Base-by-base conservation (phyloP, 2,329 filamentous ascomycete genomes). In the Fusarium marasasianum region DNA sequence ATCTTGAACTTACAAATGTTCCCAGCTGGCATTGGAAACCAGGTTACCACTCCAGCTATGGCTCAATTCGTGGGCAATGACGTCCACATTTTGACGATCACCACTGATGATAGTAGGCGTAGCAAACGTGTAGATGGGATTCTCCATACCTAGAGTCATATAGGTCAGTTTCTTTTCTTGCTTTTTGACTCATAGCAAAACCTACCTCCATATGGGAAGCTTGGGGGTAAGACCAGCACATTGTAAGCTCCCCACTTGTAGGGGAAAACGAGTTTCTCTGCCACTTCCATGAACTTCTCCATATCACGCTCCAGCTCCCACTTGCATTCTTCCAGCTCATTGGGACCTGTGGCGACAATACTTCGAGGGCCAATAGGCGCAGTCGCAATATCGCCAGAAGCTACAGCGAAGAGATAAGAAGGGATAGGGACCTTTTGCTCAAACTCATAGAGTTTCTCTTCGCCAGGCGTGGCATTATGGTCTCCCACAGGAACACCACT, bases 221-320 rank as follows among this genome's bases (percentile, higher is more conserved):
- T 96, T 2, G 94, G 93, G 8, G 96, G 96, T 38, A 98, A 86
- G 8, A 98, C 92, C 29, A 98, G 86, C 15, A 98, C 94, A 76
- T 98, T 98, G 86, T 98, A 98, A 76, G 95, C 92, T 22, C 94
- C 95, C 96, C 96, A 99, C 66, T 91, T 90, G 82, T 99, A 98
- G 2, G 94, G 93, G 77, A 94, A 97, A 53, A 98, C 90, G 48
- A 91, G 83, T 79, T 90, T 89, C 84, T 98, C 96, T 4, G 95
- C 94, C 22, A 93, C 91, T 73, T 95, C 89, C 82, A 99, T 93
- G 81, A 97, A 98, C 77, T 92, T 95, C 82, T 98, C 95, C 78
- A 96, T 97, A 80, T 97, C 95, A 33, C 89, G 88, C 83, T 98
- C 94, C 26, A 99, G 90, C 84, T 99, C 96, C 92, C 94, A 97